A percentile compares a stretch with the other conserved stretches of the same genome.
phyloP scores from a whole-genome alignment of 257 asterid species.

The Ligustrum vulgare region DNA sequence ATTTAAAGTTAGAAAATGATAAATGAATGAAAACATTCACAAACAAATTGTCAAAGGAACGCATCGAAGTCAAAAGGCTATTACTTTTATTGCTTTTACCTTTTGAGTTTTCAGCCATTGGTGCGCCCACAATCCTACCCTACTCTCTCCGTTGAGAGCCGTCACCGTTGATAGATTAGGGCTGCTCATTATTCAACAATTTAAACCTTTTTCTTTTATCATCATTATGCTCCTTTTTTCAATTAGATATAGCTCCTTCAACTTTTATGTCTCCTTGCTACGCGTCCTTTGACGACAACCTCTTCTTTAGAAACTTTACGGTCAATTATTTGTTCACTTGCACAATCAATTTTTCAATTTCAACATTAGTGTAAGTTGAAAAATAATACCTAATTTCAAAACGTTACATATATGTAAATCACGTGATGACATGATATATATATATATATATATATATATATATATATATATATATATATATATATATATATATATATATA shows the following conservation, averaged over 20 bases:
- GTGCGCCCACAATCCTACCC: conserved; percentile 26
- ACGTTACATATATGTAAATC: too few species aligned
- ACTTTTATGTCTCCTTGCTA: background rate
- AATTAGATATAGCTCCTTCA: background rate
- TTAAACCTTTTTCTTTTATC: background rate
- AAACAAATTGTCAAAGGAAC: background rate
- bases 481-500: too few species aligned
- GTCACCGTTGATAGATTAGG: conserved; percentile 2
- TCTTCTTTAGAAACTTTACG: too few species aligned
- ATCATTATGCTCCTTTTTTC: background rate
- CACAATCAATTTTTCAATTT: background rate
- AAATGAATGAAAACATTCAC: too few species aligned
- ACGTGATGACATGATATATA: too few species aligned
- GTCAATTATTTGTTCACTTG: too few species aligned
- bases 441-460: too few species aligned
- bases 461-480: too few species aligned
- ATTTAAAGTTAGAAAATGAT: too few species aligned
- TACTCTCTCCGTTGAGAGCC: conserved; percentile 4
- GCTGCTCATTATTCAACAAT: background rate
- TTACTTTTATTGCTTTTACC: background rate
- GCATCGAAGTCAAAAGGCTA: conserved; percentile 17
- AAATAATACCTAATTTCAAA: background rate
- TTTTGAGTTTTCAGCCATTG: conserved; percentile 10
- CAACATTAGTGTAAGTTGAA: background rate
- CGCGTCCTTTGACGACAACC: background rate